These are phyloP conservation scores for Meyerozyma elateridarum DNA, from an alignment of 1,139 yeast genomes.

Conservation along the genomic window DNA sequence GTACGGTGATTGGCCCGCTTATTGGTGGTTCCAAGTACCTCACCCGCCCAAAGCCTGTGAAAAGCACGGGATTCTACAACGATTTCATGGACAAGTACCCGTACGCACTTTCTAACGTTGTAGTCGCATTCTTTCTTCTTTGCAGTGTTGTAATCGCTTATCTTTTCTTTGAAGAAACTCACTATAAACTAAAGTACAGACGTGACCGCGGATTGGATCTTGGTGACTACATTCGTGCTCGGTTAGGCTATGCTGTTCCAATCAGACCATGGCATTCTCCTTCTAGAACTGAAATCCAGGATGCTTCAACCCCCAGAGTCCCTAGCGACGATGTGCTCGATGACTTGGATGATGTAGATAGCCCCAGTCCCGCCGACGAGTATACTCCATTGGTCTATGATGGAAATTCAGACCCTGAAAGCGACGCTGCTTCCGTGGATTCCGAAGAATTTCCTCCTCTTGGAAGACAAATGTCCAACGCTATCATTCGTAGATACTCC, in stretches of 20 bases:
- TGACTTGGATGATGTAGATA: constrained; percentile 3
- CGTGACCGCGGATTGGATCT: constrained; percentile 49
- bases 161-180: constrained; percentile 61
- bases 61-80: constrained; percentile 14
- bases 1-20: constrained; percentile 52
- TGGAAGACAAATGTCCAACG: constrained; percentile 34
- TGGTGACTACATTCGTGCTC: constrained; percentile 41
- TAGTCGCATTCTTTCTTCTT: constrained; percentile 42
- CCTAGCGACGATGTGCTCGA: constrained; percentile 1
- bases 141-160: constrained; percentile 37
- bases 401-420: not conserved
- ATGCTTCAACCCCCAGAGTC: not conserved
- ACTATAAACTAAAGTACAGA: constrained; percentile 34
- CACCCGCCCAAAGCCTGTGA: constrained; percentile 23
- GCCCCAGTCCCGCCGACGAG: constrained; percentile 1
- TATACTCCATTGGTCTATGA: constrained; percentile 1
- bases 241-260: constrained; percentile 29
- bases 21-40: constrained; percentile 45
- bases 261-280: constrained; percentile 29
- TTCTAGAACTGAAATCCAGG: not conserved
- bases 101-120: constrained; percentile 57
- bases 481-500: constrained; percentile 39
- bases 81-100: constrained; percentile 42
- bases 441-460: constrained; percentile 14
- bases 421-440: constrained; percentile 6